These are phyloP conservation scores for Cryptococcus hybrid DNA, from an alignment of 1,284 basidiomycete genomes.

Conservation along the genomic window DNA sequence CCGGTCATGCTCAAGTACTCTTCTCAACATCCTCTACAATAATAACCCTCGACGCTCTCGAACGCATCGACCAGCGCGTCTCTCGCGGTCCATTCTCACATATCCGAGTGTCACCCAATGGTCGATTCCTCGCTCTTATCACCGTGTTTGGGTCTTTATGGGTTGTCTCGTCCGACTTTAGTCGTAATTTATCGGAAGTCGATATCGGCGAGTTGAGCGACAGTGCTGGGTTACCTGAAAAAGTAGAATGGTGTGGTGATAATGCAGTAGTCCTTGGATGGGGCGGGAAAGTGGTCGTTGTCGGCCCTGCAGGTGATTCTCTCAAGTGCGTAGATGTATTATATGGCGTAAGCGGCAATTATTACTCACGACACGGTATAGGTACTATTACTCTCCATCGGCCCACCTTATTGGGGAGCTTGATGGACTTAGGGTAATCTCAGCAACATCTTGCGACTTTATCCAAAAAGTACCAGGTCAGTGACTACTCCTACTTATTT, in stretches of 20 bases:
- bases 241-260: constrained; percentile 94
- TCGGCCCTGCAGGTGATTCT: constrained; percentile 88
- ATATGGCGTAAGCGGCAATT: background rate
- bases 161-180: constrained; percentile 93
- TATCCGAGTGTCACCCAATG: constrained; percentile 86
- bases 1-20: constrained; percentile 81
- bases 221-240: constrained; percentile 50
- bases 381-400: constrained; percentile 75
- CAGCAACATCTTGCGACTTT: constrained; percentile 78
- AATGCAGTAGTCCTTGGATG: constrained; percentile 89
- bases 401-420: constrained; percentile 77
- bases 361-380: constrained; percentile 37
- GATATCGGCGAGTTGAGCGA: constrained; percentile 54
- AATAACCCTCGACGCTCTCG: constrained; percentile 77
- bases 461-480: constrained; percentile 87
- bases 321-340: constrained; percentile 61
- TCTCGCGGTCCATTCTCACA: constrained; percentile 84
- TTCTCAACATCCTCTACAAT: constrained; percentile 73
- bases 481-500: constrained; percentile 16
- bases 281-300: constrained; percentile 70
- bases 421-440: constrained; percentile 81
- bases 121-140: constrained; percentile 84
- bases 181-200: constrained; percentile 82
- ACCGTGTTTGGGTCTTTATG: constrained; percentile 71
- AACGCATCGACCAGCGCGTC: constrained; percentile 81